phyloP scores from a whole-genome alignment of 176 grass and related monocot species.

The Musa schizocarpa region DNA sequence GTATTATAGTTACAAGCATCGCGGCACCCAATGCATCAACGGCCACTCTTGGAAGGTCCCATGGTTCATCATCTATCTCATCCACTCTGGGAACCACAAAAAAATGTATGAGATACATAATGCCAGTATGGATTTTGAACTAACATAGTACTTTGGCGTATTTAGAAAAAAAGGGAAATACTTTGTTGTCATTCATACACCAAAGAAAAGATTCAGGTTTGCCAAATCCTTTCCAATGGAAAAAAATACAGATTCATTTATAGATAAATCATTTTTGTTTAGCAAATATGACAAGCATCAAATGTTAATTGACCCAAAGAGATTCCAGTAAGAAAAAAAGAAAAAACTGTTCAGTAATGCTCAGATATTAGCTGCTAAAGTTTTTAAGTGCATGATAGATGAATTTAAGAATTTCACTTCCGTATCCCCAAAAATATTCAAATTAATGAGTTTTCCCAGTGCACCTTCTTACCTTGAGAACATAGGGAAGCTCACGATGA shows the following conservation, averaged over 20 bases:
- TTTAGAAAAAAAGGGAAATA: background rate
- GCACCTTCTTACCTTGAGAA: conserved; percentile 61
- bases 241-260: background rate
- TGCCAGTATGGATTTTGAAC: background rate
- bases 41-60: conserved; percentile 72
- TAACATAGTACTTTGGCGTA: background rate
- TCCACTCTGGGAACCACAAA: conserved; percentile 42
- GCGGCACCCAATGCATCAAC: conserved; percentile 76
- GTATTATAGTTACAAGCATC: conserved; percentile 89
- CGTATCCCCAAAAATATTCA: background rate
- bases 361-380: background rate
- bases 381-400: background rate
- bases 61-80: conserved; percentile 43
- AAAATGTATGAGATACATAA: background rate
- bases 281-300: too few relatives aligned
- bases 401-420: background rate
- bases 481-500: conserved; percentile 96
- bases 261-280: too few relatives aligned
- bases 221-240: background rate
- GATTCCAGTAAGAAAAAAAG: too few relatives aligned
- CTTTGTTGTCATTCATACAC: background rate
- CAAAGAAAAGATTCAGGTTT: background rate
- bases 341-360: background rate
- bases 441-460: background rate
- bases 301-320: too few relatives aligned